phyloP scores from a whole-genome alignment of 768 basidiomycete genomes.

The Ramaria sp. region DNA sequence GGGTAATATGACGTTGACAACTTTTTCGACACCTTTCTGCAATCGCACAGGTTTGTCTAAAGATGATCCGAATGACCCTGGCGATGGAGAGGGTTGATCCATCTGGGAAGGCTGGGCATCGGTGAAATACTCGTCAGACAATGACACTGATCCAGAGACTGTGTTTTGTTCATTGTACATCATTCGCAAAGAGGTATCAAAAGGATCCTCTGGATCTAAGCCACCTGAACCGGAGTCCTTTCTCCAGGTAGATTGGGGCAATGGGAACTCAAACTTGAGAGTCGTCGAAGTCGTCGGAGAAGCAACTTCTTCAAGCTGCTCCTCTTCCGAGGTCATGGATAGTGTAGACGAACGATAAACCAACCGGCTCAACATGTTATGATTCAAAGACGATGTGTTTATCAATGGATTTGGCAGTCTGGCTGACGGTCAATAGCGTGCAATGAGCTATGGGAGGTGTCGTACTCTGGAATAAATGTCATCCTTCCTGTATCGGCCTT shows the following conservation, averaged over 20 bases:
- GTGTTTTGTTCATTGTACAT: not conserved
- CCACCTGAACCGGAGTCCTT: not conserved
- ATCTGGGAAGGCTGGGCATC: no score
- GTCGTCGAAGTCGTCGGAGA: not conserved
- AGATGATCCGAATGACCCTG: not conserved
- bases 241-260: not conserved
- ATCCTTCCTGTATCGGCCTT: conserved; percentile 20
- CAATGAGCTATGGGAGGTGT: conserved; percentile 13
- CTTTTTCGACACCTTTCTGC: conserved; percentile 26
- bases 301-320: not conserved
- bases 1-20: conserved; percentile 43
- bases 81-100: no score
- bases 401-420: conserved; percentile 31
- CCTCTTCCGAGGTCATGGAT: not conserved
- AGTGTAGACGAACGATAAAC: conserved; percentile 31
- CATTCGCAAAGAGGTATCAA: not conserved
- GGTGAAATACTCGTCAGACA: no score
- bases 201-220: not conserved
- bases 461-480: conserved; percentile 44
- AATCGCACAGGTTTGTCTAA: conserved; percentile 13
- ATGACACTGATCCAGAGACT: not conserved
- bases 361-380: conserved; percentile 33
- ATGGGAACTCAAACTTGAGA: not conserved
- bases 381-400: conserved; percentile 20
- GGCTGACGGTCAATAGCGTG: not conserved